Conservation (phyloP, 1,284 basidiomycete genomes). For the Ganoderma boninense region DNA sequence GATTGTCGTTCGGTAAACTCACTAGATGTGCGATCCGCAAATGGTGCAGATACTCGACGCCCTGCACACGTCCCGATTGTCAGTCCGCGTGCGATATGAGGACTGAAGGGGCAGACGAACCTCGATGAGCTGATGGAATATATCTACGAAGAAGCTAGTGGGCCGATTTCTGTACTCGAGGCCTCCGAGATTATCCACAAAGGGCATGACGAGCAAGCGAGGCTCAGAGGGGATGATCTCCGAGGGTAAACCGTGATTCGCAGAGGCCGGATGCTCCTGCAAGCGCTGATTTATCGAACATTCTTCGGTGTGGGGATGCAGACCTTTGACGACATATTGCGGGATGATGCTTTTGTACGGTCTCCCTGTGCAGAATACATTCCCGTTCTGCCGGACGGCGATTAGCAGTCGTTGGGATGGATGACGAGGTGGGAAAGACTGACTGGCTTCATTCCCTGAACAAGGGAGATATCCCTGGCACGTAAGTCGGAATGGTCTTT, state of each 20-base stretch:
- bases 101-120: neutral
- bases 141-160: neutral
- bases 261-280: neutral
- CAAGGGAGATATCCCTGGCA: neutral
- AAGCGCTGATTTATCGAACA: neutral
- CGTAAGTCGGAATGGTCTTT: neutral
- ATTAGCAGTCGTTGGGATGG: neutral
- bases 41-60: neutral
- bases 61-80: neutral
- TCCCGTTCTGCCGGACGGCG: neutral
- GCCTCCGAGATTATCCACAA: neutral
- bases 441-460: neutral
- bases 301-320: neutral
- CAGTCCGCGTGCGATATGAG: no score
- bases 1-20: neutral
- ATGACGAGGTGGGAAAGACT: neutral
- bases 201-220: neutral
- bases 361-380: neutral
- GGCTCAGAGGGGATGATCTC: no score
- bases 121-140: neutral
- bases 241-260: neutral
- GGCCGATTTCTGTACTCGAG: neutral
- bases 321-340: neutral
- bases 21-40: neutral
- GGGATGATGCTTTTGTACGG: neutral